phyloP scores from a whole-genome alignment of 2,329 filamentous ascomycete species.

The Botrytis pseudocinerea region DNA sequence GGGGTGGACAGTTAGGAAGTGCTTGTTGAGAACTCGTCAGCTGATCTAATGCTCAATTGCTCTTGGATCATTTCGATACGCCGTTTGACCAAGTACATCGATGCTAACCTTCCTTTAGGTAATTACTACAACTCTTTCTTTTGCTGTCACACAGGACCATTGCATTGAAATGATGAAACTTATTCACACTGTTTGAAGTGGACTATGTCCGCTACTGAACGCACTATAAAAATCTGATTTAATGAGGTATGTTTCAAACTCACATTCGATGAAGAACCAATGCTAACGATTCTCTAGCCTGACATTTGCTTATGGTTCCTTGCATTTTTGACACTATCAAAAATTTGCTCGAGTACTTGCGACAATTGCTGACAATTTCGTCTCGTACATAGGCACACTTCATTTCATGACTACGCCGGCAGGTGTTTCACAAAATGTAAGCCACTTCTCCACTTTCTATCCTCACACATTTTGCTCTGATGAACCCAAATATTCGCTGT shows the following conservation, averaged over 20 bases:
- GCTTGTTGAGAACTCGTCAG: conserved; percentile 49
- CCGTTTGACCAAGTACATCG: conserved; percentile 13
- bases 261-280: not conserved
- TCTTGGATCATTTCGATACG: conserved; percentile 27
- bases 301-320: conserved; percentile 39
- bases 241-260: conserved; percentile 44
- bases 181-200: conserved; percentile 48
- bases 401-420: not conserved
- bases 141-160: conserved; percentile 28
- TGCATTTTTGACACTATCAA: conserved; percentile 20
- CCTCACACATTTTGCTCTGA: conserved; percentile 36
- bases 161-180: conserved; percentile 44
- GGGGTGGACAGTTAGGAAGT: conserved; percentile 41
- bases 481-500: conserved; percentile 43
- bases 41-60: conserved; percentile 41
- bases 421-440: conserved; percentile 27
- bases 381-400: conserved; percentile 6
- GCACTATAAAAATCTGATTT: conserved; percentile 48
- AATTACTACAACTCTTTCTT: conserved; percentile 24
- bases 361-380: conserved; percentile 32
- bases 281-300: conserved; percentile 33
- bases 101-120: conserved; percentile 32
- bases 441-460: not conserved
- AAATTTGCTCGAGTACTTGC: not conserved
- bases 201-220: conserved; percentile 42